Conservation (phyloP, 345 rosid species). For the Gossypium australe region DNA sequence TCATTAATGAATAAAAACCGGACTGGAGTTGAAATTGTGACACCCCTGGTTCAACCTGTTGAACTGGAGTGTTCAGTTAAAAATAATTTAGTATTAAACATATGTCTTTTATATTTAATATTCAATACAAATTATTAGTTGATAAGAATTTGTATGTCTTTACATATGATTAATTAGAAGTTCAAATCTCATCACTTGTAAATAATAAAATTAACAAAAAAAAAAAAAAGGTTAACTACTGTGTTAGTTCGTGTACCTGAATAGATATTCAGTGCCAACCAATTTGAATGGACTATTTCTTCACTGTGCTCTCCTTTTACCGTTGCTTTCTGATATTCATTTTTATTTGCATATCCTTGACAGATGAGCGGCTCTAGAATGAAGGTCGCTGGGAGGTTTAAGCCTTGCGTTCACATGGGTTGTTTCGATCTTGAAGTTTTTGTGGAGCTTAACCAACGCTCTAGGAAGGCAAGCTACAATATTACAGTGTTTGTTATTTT, state of each 20-base stretch:
- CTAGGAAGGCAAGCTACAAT: conserved; percentile 74
- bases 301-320: not conserved
- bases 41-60: not conserved
- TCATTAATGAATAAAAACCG: not conserved
- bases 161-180: not conserved
- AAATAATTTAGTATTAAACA: not conserved
- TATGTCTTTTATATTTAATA: not conserved
- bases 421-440: conserved; percentile 96
- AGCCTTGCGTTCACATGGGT: conserved; percentile 92
- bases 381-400: conserved; percentile 94
- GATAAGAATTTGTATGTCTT: not conserved
- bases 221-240: too few relatives aligned
- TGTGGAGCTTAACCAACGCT: conserved; percentile 94
- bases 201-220: too few relatives aligned
- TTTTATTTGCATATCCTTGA: conserved; percentile 1
- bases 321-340: conserved; percentile 5
- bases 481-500: not conserved
- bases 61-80: not conserved
- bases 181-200: not conserved
- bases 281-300: not conserved
- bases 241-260: too few relatives aligned
- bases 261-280: not conserved
- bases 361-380: conserved; percentile 98
- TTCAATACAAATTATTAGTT: not conserved
- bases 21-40: not conserved